Percentiles rank a stretch among this genome's conserved stretches.
Evolutionary conservation across 495 filamentous ascomycete species (phyloP).

Genomic region (Hypoxylon rickii): DNA sequence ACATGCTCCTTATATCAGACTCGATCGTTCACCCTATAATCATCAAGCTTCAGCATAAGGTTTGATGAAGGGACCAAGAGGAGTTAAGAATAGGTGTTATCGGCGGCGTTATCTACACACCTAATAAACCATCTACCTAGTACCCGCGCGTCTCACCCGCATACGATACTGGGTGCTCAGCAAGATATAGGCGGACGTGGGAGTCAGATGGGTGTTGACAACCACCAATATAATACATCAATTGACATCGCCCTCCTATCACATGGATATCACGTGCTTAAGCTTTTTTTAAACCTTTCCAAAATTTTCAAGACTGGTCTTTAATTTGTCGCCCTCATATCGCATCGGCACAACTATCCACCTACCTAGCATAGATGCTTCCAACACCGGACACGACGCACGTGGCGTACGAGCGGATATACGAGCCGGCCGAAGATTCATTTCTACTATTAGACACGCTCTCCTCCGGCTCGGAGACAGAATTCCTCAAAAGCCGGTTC

Average conservation of each 20-base stretch:
- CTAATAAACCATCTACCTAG: too few relatives aligned
- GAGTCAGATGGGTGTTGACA: too few relatives aligned
- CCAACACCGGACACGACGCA: constrained; percentile 92
- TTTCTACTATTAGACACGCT: constrained; percentile 94
- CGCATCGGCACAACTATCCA: not conserved
- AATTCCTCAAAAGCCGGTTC: constrained; percentile 73
- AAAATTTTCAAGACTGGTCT: constrained; percentile 34
- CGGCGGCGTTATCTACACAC: too few relatives aligned
- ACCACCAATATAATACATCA: too few relatives aligned
- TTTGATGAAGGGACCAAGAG: too few relatives aligned
- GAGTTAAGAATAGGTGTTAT: too few relatives aligned
- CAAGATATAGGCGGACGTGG: too few relatives aligned
- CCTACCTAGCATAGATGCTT: constrained; percentile 61
- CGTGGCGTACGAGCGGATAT: constrained; percentile 81
- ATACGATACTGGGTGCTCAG: too few relatives aligned
- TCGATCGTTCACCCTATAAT: too few relatives aligned
- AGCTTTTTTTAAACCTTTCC: constrained; percentile 1
- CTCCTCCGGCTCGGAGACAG: constrained; percentile 69
- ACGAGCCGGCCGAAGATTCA: constrained; percentile 94
- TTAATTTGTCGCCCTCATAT: not conserved
- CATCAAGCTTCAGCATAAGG: too few relatives aligned
- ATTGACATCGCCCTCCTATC: constrained; percentile 10
- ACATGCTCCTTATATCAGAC: too few relatives aligned
- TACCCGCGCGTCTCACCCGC: too few relatives aligned
- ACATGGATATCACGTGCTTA: constrained; percentile 35